Evolutionary conservation across 257 asterid genomes (phyloP).

Genomic region (Petunia axillaris): DNA sequence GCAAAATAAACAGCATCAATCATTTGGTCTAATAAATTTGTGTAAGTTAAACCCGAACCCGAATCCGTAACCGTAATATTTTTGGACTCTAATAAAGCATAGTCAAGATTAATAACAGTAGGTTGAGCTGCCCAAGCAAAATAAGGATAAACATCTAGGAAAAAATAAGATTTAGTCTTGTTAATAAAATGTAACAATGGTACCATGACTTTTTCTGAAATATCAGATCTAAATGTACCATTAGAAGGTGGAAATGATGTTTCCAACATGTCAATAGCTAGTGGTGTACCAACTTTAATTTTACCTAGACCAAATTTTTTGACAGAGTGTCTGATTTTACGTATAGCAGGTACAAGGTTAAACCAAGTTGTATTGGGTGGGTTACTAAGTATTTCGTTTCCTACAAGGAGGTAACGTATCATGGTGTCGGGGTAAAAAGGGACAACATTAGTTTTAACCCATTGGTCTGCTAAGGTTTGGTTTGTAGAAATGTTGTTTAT

Average conservation of each 20-base stretch:
- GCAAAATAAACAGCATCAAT: constrained; percentile 70
- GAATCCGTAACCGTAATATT: constrained; percentile 68
- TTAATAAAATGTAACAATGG: constrained; percentile 68
- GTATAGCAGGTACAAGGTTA: constrained; percentile 85
- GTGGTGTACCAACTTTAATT: constrained; percentile 81
- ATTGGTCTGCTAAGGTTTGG: constrained; percentile 71
- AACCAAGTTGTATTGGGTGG: constrained; percentile 80
- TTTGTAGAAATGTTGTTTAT: constrained; percentile 62
- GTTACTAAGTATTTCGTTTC: constrained; percentile 84
- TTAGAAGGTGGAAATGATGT: constrained; percentile 86
- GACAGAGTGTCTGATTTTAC: constrained; percentile 61
- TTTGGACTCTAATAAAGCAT: constrained; percentile 59
- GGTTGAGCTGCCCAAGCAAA: constrained; percentile 79
- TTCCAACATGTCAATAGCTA: constrained; percentile 73
- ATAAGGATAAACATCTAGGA: constrained; percentile 80
- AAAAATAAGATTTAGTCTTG: constrained; percentile 77
- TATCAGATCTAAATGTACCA: constrained; percentile 72
- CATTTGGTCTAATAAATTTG: constrained; percentile 82
- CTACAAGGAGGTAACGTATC: constrained; percentile 89
- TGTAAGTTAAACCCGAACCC: constrained; percentile 60
- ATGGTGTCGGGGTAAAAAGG: constrained; percentile 70
- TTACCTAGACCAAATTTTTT: constrained; percentile 55
- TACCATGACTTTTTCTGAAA: constrained; percentile 49
- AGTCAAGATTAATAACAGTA: constrained; percentile 57
- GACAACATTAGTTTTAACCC: constrained; percentile 68